phyloP scores from a whole-genome alignment of 495 filamentous ascomycete species.

The Penicillium cinerascens region DNA sequence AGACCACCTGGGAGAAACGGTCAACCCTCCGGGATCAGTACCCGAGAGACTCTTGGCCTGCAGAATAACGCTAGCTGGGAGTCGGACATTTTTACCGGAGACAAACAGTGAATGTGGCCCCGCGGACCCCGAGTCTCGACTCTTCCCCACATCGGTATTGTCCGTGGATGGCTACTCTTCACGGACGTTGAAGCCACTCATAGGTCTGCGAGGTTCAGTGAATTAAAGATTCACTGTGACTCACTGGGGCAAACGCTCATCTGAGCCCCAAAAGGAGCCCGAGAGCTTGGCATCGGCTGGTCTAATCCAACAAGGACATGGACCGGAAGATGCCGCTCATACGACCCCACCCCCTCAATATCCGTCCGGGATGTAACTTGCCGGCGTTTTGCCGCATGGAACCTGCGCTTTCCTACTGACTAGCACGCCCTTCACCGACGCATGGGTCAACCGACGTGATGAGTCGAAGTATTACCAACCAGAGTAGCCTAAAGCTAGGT shows the following conservation, averaged over 20 bases:
- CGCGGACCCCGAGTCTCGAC: background rate
- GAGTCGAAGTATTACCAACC: background rate
- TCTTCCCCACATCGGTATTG: background rate
- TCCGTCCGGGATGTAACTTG: background rate
- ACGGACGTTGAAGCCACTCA: background rate
- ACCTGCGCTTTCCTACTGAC: background rate
- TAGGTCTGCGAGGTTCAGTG: background rate
- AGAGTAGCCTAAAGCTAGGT: background rate
- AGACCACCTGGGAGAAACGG: background rate
- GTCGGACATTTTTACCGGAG: background rate
- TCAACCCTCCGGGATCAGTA: background rate
- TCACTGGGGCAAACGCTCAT: background rate
- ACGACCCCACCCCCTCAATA: background rate
- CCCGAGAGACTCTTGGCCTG: background rate
- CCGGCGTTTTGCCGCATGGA: background rate
- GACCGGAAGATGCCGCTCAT: background rate
- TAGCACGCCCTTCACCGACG: background rate
- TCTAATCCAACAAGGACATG: background rate
- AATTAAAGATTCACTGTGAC: background rate
- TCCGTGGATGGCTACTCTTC: background rate
- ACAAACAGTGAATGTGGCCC: background rate
- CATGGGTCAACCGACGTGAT: background rate
- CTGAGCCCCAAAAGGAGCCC: background rate
- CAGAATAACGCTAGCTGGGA: background rate
- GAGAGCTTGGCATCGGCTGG: background rate